phyloP scores from a whole-genome alignment of 1,284 basidiomycete genomes.

The Ustilago vetiveriae region DNA sequence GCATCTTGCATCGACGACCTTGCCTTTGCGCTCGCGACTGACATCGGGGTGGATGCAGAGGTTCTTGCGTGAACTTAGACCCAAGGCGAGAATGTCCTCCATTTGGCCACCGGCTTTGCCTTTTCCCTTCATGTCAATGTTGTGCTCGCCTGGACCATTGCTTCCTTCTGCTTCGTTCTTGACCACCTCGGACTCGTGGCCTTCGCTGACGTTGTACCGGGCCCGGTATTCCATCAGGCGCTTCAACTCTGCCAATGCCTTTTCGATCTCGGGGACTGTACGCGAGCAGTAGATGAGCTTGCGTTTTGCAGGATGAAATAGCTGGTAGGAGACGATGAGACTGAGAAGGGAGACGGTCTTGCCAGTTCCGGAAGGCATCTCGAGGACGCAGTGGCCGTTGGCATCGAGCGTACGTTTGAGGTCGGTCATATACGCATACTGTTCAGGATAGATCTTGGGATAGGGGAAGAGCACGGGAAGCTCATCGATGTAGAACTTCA shows the following conservation, averaged over 20 bases:
- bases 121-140: conserved; percentile 39
- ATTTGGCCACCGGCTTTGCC: conserved; percentile 47
- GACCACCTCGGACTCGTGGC: conserved; percentile 77
- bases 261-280: conserved; percentile 99
- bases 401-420: conserved; percentile 95
- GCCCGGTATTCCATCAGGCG: conserved; percentile 88
- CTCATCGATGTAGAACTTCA: conserved; percentile 97
- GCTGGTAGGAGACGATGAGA: conserved; percentile 94
- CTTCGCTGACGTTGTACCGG: conserved; percentile 68
- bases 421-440: conserved; percentile 99
- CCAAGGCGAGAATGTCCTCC: conserved; percentile 82
- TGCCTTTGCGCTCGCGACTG: conserved; percentile 96
- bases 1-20: conserved; percentile 94
- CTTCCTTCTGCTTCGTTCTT: conserved; percentile 61
- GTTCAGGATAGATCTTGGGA: conserved; percentile 75
- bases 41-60: conserved; percentile 95
- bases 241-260: conserved; percentile 94
- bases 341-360: conserved; percentile 97
- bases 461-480: conserved; percentile 71
- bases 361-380: conserved; percentile 99
- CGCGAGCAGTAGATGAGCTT: conserved; percentile 99
- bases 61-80: conserved; percentile 94
- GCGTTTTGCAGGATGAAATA: conserved; percentile 90
- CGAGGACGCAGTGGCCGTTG: conserved; percentile 90
- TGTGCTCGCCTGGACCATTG: conserved; percentile 27